Percentiles rank a stretch among this genome's conserved stretches.
These are phyloP conservation scores for Candida glucosophila DNA, from an alignment of 1,139 yeast species.

Conservation along the genomic window DNA sequence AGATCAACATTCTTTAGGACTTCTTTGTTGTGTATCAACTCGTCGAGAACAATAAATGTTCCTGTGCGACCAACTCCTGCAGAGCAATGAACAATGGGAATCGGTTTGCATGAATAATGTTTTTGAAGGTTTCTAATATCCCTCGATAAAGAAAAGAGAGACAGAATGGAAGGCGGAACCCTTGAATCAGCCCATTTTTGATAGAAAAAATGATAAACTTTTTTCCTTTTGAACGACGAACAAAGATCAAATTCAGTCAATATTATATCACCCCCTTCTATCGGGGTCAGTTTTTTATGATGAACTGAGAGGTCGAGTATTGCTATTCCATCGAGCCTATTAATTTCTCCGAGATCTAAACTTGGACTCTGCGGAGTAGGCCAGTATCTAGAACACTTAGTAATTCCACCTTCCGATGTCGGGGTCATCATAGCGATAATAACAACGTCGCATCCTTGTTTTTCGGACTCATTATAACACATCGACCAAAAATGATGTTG, in stretches of 20 bases:
- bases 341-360: constrained; percentile 13
- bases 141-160: constrained; percentile 24
- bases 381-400: constrained; percentile 78
- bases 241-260: constrained; percentile 21
- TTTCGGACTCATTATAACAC: constrained; percentile 46
- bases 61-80: constrained; percentile 87
- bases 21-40: constrained; percentile 12
- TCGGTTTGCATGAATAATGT: constrained; percentile 7
- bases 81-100: constrained; percentile 62
- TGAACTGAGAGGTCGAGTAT: constrained; percentile 14
- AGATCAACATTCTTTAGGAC: constrained; percentile 4
- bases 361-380: constrained; percentile 21
- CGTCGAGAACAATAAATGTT: constrained; percentile 64
- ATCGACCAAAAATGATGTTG: constrained; percentile 78
- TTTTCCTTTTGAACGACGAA: constrained; percentile 17
- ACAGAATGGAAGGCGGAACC: constrained; percentile 34
- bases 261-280: constrained; percentile 16
- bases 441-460: constrained; percentile 29
- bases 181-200: constrained; percentile 51
- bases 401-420: constrained; percentile 45
- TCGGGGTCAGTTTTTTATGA: constrained; percentile 11
- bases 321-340: constrained; percentile 17
- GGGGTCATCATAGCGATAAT: constrained; percentile 87
- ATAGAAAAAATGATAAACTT: constrained; percentile 46
- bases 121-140: constrained; percentile 12